A percentile compares a stretch with the other conserved stretches of the same genome.
Evolutionary conservation across 2,329 filamentous ascomycete species (phyloP).

Genomic region (Pseudocercospora vitis): DNA sequence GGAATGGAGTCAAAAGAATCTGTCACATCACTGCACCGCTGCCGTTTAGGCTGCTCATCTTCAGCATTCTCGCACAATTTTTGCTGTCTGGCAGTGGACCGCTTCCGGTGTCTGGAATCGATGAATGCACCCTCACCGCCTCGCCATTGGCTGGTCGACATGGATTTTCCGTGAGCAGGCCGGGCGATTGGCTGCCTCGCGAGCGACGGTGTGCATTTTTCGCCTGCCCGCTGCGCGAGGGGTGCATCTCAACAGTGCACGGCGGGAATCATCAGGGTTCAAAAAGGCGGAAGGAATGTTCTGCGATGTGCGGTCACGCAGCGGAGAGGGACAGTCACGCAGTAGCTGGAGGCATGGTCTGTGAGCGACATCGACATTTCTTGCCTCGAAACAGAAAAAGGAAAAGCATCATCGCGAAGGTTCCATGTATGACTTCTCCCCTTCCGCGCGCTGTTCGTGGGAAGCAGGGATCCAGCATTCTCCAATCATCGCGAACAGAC

Average conservation of each 20-base stretch:
- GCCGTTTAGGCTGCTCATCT: neutral
- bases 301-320: neutral
- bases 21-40: neutral
- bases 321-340: neutral
- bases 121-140: neutral
- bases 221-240: neutral
- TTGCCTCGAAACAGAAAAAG: no score
- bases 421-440: no score
- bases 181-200: slow-evolving; percentile 1
- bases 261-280: neutral
- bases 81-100: neutral
- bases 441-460: no score
- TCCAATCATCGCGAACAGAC: no score
- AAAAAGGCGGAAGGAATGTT: neutral
- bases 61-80: slow-evolving; percentile 2
- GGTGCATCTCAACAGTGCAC: neutral
- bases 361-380: no score
- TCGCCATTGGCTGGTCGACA: slow-evolving; percentile 1
- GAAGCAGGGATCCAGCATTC: no score
- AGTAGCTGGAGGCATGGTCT: no score
- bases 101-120: neutral
- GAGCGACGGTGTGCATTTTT: neutral
- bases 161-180: neutral
- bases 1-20: neutral
- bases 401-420: no score